Evolutionary conservation across 2,329 filamentous ascomycete species (phyloP).

Genomic region (Xylogone sp.): DNA sequence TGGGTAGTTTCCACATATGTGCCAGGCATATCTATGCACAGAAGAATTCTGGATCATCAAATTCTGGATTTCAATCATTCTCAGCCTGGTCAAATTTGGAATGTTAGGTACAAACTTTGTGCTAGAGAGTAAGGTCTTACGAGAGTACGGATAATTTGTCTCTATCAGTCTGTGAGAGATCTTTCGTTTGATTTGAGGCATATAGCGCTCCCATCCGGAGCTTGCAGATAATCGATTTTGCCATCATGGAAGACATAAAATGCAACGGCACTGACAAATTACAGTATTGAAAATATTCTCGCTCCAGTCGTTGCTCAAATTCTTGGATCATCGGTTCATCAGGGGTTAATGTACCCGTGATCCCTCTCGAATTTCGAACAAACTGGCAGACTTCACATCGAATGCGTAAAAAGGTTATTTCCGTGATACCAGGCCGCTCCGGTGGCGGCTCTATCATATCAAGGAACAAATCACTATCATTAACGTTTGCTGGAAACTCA

Average conservation of each 20-base stretch:
- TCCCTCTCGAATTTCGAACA: conserved; percentile 2
- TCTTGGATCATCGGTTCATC: conserved; percentile 6
- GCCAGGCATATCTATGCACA: conserved; percentile 25
- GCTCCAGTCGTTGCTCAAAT: conserved; percentile 33
- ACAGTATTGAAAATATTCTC: conserved; percentile 35
- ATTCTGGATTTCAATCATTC: conserved; percentile 26
- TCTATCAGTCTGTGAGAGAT: conserved; percentile 10
- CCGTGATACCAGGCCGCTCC: conserved; percentile 37
- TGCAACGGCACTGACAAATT: conserved; percentile 35
- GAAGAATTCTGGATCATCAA: conserved; percentile 16
- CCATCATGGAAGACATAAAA: conserved; percentile 15
- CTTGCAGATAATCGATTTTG: conserved; percentile 10
- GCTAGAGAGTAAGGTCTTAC: conserved; percentile 24
- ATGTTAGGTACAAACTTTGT: background rate
- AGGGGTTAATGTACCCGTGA: background rate
- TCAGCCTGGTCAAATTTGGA: conserved; percentile 6
- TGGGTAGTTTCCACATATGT: conserved; percentile 26
- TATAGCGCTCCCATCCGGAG: conserved; percentile 17
- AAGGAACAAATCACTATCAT: conserved; percentile 48
- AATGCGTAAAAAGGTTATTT: conserved; percentile 38
- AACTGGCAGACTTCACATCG: conserved; percentile 27
- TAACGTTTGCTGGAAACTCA: conserved; percentile 45
- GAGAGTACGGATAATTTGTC: conserved; percentile 13
- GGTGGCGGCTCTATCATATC: conserved; percentile 35
- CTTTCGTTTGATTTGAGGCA: conserved; percentile 8